Base-by-base conservation (phyloP, 2,329 filamentous ascomycete species). In the Endoconidiophora laricicola region DNA sequence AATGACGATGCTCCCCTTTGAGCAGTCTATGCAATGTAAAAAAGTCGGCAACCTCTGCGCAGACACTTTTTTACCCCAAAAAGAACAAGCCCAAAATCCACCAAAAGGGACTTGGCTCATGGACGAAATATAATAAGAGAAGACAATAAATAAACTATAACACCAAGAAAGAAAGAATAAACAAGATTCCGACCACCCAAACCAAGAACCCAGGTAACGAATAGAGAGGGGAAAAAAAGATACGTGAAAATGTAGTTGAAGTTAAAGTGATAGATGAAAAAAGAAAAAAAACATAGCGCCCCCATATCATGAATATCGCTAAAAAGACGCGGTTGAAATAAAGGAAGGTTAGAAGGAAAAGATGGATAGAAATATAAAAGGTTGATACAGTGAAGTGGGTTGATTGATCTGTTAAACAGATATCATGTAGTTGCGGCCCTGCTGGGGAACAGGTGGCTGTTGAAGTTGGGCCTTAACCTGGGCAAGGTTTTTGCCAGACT, bases 401-500 rank as follows among this genome's bases (percentile, higher is more conserved):
- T 41, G 38, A 26, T 20, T 20, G 26, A 26, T 14, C 26, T 7
- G 36, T 29, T 67, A 86, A 59, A 86, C 69, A 54, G 83, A 87
- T 59, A 88, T 71, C 61, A 88, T 82, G 63, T 86, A 85, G 60
- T 84, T 83, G 62, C 79, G 79, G 58, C 74, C 47, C 29, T 40
- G 20, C n/a, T 52, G 38, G 5, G 26, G 12, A 14, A 38, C 45
- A 23, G 24, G 29, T 10, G 51, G 43, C 29, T 53, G 42, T 24
- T 53, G 47, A 22, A 53, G 47, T 23, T 53, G 46, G 24, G 47
- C 44, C 51, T 53, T 53, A 18, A 53, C 46, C 44, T 54, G 48
- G 9, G 48, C 77, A 59, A 80, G 83, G 49, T 71, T 69, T 66
- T 85, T 87, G 60, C 86, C 86, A 53, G 86, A 86, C 73, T 91